These are phyloP conservation scores for Fraxinus angustifolia DNA, from an alignment of 305 asterid genomes.

Conservation along the genomic window DNA sequence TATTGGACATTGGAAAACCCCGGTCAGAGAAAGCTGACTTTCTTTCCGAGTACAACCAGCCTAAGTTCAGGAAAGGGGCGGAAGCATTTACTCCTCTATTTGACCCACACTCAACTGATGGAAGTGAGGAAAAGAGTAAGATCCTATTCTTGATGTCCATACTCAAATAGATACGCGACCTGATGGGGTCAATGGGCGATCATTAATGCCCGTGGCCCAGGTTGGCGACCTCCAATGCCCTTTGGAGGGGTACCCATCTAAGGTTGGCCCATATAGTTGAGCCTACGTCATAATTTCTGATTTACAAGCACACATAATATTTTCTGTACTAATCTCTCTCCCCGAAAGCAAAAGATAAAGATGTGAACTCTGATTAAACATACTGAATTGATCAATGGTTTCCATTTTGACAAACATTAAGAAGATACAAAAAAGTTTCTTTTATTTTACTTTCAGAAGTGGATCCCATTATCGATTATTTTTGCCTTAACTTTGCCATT, in stretches of 20 bases:
- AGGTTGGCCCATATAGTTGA: background rate
- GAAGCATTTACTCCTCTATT: constrained; percentile 34
- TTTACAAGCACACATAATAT: background rate
- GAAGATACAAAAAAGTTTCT: background rate
- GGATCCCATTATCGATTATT: background rate
- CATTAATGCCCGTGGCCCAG: too few relatives aligned
- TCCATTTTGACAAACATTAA: background rate
- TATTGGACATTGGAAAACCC: constrained; percentile 29
- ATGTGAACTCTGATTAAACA: background rate
- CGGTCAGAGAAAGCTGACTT: constrained; percentile 24
- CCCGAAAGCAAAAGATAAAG: too few relatives aligned
- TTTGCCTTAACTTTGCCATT: background rate
- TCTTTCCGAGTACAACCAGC: constrained; percentile 32
- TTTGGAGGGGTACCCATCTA: background rate
- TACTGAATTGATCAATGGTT: background rate
- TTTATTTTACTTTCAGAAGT: background rate
- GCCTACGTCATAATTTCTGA: background rate
- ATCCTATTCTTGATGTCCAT: background rate
- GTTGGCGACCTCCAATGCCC: background rate
- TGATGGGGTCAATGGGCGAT: background rate
- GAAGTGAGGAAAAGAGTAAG: constrained; percentile 54
- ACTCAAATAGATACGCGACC: background rate
- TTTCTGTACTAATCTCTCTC: background rate
- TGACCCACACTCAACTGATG: constrained; percentile 37
- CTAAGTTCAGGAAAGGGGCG: constrained; percentile 26